Base-by-base conservation (phyloP, 257 asterid species). In the Leonotis leonurus region DNA sequence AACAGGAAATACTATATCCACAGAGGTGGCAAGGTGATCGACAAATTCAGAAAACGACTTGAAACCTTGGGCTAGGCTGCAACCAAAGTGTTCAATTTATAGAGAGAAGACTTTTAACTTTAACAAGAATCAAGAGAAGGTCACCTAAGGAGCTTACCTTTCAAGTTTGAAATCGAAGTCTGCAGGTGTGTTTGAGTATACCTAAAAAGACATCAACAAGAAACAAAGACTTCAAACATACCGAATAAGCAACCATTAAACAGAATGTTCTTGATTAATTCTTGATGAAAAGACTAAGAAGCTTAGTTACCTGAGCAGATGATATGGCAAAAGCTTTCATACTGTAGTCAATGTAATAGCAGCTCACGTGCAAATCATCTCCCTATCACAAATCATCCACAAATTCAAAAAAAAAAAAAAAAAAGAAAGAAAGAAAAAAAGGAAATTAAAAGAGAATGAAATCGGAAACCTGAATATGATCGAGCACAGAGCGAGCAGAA, bases 1-100 rank as follows among this genome's bases (percentile, higher is more conserved):
- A 62, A 86, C 97, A 18, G 97, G 97, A 73, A 89, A 89, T 40
- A 84, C 94, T 66, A 89, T 84, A 75, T 89, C 95, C 57, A 89
- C 94, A 5, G 81, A 78, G 70, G 85, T 60, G 56, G 88, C 78
- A 70, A 89, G 94, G 77, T 89, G 94, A 55, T 75, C 74, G 48
- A 77, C 77, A 3, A 89, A 89, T 52, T 86, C 87, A 32, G 86
- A 64, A 59, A 89, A 76, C 1, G 97, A 73, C 37, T 59, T 56
- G 73, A 89, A 89, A 73, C 94, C 82, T 74, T 81, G 89, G 71
- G 97, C 97, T 54, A 89, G 97, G 78, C 97, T 89, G 85, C 73
- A 75, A 70, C 45, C 10, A 24, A 61, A 30, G 35, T 57, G 65
- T 39, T 60, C 16, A 53, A 43, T 44, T 37, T 17, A 60, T 48